Evolutionary conservation across 2,329 filamentous ascomycete genomes (phyloP).

Genomic region (Pseudopithomyces maydicus): DNA sequence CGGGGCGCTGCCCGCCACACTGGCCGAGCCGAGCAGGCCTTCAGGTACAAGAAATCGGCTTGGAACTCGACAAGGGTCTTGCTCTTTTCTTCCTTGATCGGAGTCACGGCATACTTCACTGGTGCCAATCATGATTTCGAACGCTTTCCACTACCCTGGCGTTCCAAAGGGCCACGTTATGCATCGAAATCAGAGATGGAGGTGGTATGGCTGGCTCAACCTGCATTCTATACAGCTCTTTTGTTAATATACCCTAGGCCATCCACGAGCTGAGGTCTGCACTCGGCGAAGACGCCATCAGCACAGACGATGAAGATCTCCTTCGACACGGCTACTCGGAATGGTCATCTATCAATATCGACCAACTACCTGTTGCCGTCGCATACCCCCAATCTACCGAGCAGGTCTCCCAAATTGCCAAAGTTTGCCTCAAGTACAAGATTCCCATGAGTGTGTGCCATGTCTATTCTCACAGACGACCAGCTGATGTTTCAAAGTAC

Average conservation of each 20-base stretch:
- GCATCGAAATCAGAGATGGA: constrained; percentile 58
- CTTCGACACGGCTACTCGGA: constrained; percentile 71
- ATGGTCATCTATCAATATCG: constrained; percentile 71
- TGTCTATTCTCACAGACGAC: neutral
- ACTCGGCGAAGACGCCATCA: constrained; percentile 65
- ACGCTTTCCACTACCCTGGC: constrained; percentile 33
- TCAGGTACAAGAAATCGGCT: constrained; percentile 38
- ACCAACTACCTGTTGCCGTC: constrained; percentile 67
- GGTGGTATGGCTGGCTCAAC: constrained; percentile 42
- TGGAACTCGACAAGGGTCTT: constrained; percentile 56
- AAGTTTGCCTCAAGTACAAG: constrained; percentile 76
- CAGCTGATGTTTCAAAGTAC: constrained; percentile 55
- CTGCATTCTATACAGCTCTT: neutral
- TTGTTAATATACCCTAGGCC: constrained; percentile 48
- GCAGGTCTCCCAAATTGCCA: constrained; percentile 67
- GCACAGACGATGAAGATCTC: constrained; percentile 67
- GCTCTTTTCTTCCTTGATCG: constrained; percentile 56
- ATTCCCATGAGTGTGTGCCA: constrained; percentile 68
- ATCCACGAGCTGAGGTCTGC: constrained; percentile 58
- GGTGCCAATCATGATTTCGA: constrained; percentile 51
- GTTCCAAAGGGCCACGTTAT: constrained; percentile 48
- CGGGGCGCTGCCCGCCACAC: constrained; percentile 32
- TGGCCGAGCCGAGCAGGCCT: constrained; percentile 29
- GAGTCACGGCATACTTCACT: constrained; percentile 57
- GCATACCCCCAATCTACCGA: constrained; percentile 68